phyloP scores from a whole-genome alignment of 2,329 filamentous ascomycete species.

The Botryosphaeria dothidea region DNA sequence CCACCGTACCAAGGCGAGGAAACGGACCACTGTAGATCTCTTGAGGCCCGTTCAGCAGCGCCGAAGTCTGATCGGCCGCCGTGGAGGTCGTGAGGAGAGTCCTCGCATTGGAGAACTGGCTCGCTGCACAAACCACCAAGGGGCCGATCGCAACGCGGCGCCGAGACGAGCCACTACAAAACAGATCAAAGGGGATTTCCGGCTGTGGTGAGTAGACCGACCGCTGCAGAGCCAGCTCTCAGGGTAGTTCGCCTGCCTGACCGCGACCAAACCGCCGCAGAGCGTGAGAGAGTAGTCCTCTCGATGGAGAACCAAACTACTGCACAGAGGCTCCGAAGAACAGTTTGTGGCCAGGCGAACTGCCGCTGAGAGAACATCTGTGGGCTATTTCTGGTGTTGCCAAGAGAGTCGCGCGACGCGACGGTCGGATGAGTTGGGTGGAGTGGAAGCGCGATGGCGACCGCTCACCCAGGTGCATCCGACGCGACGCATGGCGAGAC shows the following conservation, averaged over 20 bases:
- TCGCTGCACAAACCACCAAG: not conserved
- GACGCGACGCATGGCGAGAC: not conserved
- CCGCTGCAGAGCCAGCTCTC: not conserved
- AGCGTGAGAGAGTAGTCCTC: slow-evolving; percentile 2
- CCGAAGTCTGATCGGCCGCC: not conserved
- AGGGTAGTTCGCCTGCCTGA: not conserved
- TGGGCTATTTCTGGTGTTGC: not conserved
- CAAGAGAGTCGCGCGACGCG: not conserved
- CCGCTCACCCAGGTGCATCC: not conserved
- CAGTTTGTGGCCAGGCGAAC: not conserved
- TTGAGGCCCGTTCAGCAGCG: not conserved
- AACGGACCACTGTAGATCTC: not conserved
- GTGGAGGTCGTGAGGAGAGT: not conserved
- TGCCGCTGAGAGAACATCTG: not conserved
- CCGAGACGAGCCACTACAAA: not conserved
- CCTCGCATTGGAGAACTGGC: not conserved
- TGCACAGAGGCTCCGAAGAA: not conserved
- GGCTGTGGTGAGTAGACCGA: not conserved
- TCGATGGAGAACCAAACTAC: slow-evolving; percentile 11
- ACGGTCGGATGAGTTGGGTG: not conserved
- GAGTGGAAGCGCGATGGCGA: not conserved
- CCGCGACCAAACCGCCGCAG: slow-evolving; percentile 1
- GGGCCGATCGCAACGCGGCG: not conserved
- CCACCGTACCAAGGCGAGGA: not conserved
- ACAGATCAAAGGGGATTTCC: not conserved